phyloP scores from a whole-genome alignment of 2,329 filamentous ascomycete species.

The Fusarium chlamydosporum region DNA sequence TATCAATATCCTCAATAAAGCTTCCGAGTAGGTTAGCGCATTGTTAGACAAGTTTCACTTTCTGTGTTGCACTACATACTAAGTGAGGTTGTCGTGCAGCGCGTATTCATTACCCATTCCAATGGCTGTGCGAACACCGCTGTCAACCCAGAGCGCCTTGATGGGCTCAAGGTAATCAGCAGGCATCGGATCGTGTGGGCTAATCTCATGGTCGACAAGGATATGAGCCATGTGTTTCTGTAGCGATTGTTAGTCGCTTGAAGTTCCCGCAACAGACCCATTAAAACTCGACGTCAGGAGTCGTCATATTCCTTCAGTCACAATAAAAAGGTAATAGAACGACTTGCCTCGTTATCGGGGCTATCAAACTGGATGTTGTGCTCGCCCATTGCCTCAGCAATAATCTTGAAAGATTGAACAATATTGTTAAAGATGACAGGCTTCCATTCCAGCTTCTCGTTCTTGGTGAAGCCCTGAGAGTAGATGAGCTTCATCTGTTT shows the following conservation, averaged over 20 bases:
- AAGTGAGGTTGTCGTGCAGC: slow-evolving; percentile 93
- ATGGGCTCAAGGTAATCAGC: slow-evolving; percentile 83
- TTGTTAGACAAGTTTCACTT: background rate
- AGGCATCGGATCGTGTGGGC: slow-evolving; percentile 84
- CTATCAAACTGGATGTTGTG: slow-evolving; percentile 84
- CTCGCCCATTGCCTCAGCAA: slow-evolving; percentile 91
- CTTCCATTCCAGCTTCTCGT: slow-evolving; percentile 92
- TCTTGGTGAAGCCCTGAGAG: slow-evolving; percentile 88
- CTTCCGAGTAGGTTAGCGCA: slow-evolving; percentile 61
- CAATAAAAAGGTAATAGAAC: slow-evolving; percentile 2
- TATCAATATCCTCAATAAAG: slow-evolving; percentile 85
- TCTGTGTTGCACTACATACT: slow-evolving; percentile 70
- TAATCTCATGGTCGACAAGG: slow-evolving; percentile 84
- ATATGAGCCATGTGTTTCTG: slow-evolving; percentile 85
- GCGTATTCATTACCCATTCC: slow-evolving; percentile 96
- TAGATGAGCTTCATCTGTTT: slow-evolving; percentile 99
- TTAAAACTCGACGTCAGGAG: slow-evolving; percentile 2
- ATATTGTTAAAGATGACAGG: slow-evolving; percentile 97
- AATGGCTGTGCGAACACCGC: slow-evolving; percentile 88
- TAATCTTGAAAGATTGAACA: slow-evolving; percentile 89
- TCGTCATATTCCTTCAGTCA: slow-evolving; percentile 2
- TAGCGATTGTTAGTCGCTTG: slow-evolving; percentile 55
- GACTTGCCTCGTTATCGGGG: slow-evolving; percentile 80
- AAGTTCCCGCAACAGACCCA: slow-evolving; percentile 38
- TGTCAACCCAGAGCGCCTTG: slow-evolving; percentile 86